Evolutionary conservation across 768 basidiomycete genomes (phyloP).

Genomic region (Podaxis sp.): DNA sequence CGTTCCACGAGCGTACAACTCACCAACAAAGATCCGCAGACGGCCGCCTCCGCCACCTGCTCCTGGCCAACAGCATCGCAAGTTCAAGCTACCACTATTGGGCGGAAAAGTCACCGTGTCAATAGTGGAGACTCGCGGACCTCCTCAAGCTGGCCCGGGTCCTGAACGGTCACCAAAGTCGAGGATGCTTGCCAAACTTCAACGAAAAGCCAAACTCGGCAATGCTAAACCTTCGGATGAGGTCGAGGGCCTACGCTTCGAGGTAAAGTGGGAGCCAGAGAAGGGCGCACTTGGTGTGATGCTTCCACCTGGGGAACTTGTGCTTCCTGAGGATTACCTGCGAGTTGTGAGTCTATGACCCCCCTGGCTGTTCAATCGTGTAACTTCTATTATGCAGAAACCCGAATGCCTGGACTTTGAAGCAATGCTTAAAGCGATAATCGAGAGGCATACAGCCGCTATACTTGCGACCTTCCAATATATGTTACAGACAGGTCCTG

Average conservation of each 20-base stretch:
- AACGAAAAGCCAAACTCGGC: conserved; percentile 59
- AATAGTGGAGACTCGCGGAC: conserved; percentile 49
- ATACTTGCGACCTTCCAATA: conserved; percentile 55
- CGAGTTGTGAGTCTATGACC: conserved; percentile 47
- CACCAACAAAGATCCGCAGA: conserved; percentile 14
- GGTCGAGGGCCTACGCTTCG: conserved; percentile 63
- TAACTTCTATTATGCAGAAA: conserved; percentile 35
- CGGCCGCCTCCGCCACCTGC: conserved; percentile 23
- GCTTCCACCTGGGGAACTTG: conserved; percentile 44
- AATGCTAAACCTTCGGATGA: conserved; percentile 61
- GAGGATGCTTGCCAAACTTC: conserved; percentile 56
- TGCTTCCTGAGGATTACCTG: conserved; percentile 38
- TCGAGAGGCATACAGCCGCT: conserved; percentile 59
- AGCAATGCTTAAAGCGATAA: conserved; percentile 54
- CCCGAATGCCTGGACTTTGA: conserved; percentile 73
- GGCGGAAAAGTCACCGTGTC: conserved; percentile 76
- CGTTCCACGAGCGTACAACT: background rate
- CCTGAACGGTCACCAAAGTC: conserved; percentile 51
- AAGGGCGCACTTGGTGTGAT: conserved; percentile 59
- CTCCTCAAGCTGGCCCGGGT: conserved; percentile 32
- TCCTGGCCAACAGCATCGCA: conserved; percentile 24
- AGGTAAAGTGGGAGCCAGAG: conserved; percentile 77
- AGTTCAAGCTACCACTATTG: conserved; percentile 46
- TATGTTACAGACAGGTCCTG: conserved; percentile 47
- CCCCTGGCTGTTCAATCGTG: background rate